Base-by-base conservation (phyloP, 2,329 filamentous ascomycete genomes). In the Periglandula ipomoeae region DNA sequence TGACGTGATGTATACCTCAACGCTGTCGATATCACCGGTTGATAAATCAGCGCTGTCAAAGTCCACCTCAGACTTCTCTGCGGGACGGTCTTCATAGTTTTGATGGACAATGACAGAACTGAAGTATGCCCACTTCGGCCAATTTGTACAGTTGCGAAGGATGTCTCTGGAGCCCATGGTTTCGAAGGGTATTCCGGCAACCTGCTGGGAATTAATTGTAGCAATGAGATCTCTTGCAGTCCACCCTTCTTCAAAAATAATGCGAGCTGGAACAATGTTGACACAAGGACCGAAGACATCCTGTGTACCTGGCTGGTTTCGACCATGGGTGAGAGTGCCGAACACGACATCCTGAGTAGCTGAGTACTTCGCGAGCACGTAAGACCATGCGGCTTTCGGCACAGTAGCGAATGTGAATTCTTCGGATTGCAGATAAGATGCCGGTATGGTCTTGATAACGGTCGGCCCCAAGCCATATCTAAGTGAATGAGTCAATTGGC, bases 281-380 rank as follows among this genome's bases (percentile, higher is more conserved):
- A 48, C 46, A 11, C 46, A 48, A 9, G 46, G 19, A 15, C 39
- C 46, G 22, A 48, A 43, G 7, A 43, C 26, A 11, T 32, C 39
- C 27, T 48, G 46, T 20, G 46, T 48, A 27, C 46, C 46, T 7
- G 46, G 46, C 46, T 48, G 27, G 22, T 48, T 43, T 15, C 46
- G 46, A 27, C 46, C 46, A 20, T 48, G 46, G 10, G 22, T 23
- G 5, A 48, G 39, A n/a, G 11, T 48, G 39, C 46, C 46, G 23
- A 48, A 48, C 4, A 48, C 46, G n/a, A 48, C 39, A 22, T 48
- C 46, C 2, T 43, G 6, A 13, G 27, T 48, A 19, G 46, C 46
- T 2, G 46, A 48, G 10, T 27, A 20, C 20, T 23, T 34, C 6
- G 46, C 46, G 20, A 43, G 46, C 7, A 48, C 46, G 23, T 48